Evolutionary conservation across 306 rosid genomes (phyloP), one percentile per base, ranked within the genome.

Genomic region (Cucumis sativus): DNA sequence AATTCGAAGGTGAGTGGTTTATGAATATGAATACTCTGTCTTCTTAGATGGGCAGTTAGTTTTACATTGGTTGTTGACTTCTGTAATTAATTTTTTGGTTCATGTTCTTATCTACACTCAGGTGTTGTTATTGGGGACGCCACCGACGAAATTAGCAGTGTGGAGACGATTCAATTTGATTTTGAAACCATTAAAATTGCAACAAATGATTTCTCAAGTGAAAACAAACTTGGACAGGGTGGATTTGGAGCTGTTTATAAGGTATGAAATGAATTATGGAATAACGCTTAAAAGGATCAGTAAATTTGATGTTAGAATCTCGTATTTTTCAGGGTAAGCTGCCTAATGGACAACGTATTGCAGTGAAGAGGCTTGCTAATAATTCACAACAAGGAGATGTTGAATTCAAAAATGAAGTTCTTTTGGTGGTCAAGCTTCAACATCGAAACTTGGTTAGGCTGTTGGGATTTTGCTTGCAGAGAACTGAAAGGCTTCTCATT

Each of bases 381-480:
- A 86, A 88, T 73, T 91, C 94, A 6, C 73, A 88, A 86, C 97
- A 91, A 79, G 94, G 97, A 39, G 56, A 81, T 58, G 81, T 84
- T 41, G 97, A 91, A 81, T 87, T 89, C 6, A 91, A 77, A 71
- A 91, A 91, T 67, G 92, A 91, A 78, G 77, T 91, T 25, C 77
- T 78, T 52, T 63, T 88, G 10, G 82, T 91, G 21, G 84, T 88
- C 10, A 89, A 88, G 77, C 94, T 91, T 74, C 95, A 91, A 58
- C 92, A 86, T 35, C 85, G 79, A 76, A 91, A 89, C 82, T 85
- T 91, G 37, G 90, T 88, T 74, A 87, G 84, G 82, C 84, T 91
- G 23, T 62, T 91, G 55, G 97, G 92, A 1, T 91, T 84, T 67
- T 72, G 84, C 79, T 39, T 87, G 47, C 91, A 88, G 33, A 89